These are phyloP conservation scores for Beauveria caledonica DNA, from an alignment of 2,329 filamentous ascomycete species.

Conservation along the genomic window DNA sequence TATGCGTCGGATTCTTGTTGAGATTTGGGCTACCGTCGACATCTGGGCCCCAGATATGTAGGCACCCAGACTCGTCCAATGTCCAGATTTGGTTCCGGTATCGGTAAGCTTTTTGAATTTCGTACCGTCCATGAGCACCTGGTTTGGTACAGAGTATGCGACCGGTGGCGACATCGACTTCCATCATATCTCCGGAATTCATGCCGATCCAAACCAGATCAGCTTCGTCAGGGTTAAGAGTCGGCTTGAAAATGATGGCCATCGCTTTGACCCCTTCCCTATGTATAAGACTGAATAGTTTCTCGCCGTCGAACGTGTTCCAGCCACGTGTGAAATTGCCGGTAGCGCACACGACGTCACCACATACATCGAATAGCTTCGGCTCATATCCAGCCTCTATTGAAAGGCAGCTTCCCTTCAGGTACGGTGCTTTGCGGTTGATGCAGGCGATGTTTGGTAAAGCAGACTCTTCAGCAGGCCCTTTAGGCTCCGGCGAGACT, in stretches of 20 bases:
- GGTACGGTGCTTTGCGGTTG: slow-evolving; percentile 73
- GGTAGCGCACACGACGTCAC: slow-evolving; percentile 77
- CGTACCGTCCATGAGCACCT: slow-evolving; percentile 66
- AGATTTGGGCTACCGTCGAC: slow-evolving; percentile 64
- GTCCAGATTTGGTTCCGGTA: slow-evolving; percentile 91
- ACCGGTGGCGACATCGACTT: slow-evolving; percentile 73
- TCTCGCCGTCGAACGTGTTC: slow-evolving; percentile 74
- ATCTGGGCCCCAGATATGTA: slow-evolving; percentile 82
- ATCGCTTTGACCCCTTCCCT: slow-evolving; percentile 79
- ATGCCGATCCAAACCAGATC: slow-evolving; percentile 82
- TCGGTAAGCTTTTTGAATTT: slow-evolving; percentile 78
- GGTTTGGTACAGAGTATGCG: slow-evolving; percentile 60
- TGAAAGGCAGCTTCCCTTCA: slow-evolving; percentile 63
- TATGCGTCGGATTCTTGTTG: slow-evolving; percentile 59
- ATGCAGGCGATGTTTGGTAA: slow-evolving; percentile 80
- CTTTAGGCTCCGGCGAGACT: slow-evolving; percentile 28
- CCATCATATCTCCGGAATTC: slow-evolving; percentile 77
- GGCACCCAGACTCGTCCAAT: slow-evolving; percentile 76
- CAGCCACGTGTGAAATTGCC: slow-evolving; percentile 83
- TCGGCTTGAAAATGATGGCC: slow-evolving; percentile 78
- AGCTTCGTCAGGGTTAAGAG: slow-evolving; percentile 69
- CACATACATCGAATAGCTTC: slow-evolving; percentile 78
- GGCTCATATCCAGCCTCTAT: slow-evolving; percentile 83
- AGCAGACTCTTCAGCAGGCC: slow-evolving; percentile 46
- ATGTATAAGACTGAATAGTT: slow-evolving; percentile 72